phyloP scores from a whole-genome alignment of 2,329 filamentous ascomycete species.

The Trichoderma sp. region DNA sequence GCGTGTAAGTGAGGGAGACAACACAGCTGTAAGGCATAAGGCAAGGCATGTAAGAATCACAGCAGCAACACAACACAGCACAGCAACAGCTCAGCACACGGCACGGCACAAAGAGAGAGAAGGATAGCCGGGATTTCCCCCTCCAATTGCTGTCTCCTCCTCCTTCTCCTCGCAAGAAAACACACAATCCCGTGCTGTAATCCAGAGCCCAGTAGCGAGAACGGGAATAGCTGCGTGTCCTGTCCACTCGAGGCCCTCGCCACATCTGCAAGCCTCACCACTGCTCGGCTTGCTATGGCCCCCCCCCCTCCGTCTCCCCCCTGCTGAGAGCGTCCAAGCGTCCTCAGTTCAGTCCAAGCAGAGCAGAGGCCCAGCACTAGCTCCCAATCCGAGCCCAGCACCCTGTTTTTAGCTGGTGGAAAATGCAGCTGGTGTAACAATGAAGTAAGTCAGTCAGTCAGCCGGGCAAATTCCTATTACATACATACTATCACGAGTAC shows the following conservation, averaged over 20 bases:
- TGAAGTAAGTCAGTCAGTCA: slow-evolving; percentile 1
- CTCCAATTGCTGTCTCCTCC: neutral
- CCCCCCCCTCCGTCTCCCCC: neutral
- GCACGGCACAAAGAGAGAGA: neutral
- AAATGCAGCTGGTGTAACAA: slow-evolving; percentile 6
- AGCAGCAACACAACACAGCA: neutral
- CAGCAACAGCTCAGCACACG: neutral
- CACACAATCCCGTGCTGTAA: neutral
- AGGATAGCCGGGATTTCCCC: neutral
- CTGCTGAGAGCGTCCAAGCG: neutral
- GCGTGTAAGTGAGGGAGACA: neutral
- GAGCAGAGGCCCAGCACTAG: neutral
- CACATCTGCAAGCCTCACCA: slow-evolving; percentile 12
- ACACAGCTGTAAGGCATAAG: neutral
- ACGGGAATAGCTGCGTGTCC: neutral
- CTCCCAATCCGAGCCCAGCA: neutral
- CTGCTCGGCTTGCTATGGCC: neutral
- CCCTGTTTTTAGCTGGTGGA: neutral
- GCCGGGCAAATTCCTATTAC: neutral
- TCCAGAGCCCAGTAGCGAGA: neutral
- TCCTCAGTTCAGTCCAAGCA: neutral
- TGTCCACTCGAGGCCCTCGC: slow-evolving; percentile 8
- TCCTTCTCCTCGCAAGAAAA: neutral
- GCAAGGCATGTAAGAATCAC: neutral
- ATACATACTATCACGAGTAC: neutral